These are phyloP conservation scores for Catharanthus roseus DNA, from an alignment of 257 asterid genomes.

Conservation along the genomic window DNA sequence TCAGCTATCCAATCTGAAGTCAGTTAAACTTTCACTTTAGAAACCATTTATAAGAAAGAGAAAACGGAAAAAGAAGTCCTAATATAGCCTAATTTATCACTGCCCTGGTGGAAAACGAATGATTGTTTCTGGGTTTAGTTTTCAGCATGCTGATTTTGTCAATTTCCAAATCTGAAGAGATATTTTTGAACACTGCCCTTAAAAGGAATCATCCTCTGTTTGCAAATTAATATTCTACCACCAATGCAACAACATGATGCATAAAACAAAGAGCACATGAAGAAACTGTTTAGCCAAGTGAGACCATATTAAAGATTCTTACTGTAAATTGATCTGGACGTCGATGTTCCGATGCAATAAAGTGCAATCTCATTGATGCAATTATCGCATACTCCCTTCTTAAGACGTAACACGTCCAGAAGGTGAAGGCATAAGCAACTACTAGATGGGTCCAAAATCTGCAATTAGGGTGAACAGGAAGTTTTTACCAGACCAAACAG, in stretches of 20 bases:
- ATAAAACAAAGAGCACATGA: background rate
- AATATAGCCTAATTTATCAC: background rate
- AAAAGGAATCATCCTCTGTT: too few relatives aligned
- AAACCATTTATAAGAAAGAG: background rate
- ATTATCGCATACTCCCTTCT: conserved; percentile 64
- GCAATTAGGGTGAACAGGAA: conserved; percentile 20
- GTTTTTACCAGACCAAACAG: conserved; percentile 17
- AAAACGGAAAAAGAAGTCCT: background rate
- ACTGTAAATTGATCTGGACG: conserved; percentile 95
- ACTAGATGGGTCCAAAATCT: conserved; percentile 92
- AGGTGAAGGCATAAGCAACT: conserved; percentile 78
- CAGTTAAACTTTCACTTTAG: background rate
- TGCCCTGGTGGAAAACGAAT: background rate
- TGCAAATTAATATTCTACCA: too few relatives aligned
- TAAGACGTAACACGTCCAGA: conserved; percentile 83
- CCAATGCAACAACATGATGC: background rate
- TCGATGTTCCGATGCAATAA: conserved; percentile 80
- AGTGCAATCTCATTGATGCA: conserved; percentile 82
- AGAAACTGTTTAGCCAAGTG: background rate
- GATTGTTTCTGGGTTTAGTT: background rate
- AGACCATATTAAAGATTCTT: conserved; percentile 15
- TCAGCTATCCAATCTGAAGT: background rate
- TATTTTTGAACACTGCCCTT: background rate
- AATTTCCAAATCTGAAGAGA: conserved; percentile 1
- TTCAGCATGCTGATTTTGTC: background rate